Evolutionary conservation across 2,329 filamentous ascomycete genomes (phyloP).

Genomic region (Lecanoromycetidae sp.): DNA sequence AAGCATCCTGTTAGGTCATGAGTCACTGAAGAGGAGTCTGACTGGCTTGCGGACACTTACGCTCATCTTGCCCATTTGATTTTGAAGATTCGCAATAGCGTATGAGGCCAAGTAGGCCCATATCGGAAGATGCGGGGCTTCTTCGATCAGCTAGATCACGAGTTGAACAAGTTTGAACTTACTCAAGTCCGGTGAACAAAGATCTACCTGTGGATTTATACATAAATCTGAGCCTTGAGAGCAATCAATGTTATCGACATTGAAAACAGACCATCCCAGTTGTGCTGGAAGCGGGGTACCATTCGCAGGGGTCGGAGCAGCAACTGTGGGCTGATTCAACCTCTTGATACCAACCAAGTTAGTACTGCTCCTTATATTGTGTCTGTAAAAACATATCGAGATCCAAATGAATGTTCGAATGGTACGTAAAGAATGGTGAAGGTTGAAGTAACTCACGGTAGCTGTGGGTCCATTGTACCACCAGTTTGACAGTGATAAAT

Average conservation of each 20-base stretch:
- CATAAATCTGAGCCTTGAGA: neutral
- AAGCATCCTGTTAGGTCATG: neutral
- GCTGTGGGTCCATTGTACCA: neutral
- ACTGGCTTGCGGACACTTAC: neutral
- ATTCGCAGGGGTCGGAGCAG: neutral
- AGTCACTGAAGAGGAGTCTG: neutral
- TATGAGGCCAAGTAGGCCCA: neutral
- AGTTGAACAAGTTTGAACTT: neutral
- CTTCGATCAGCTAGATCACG: neutral
- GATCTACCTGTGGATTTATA: neutral
- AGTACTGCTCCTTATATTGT: too few relatives aligned
- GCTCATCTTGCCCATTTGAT: neutral
- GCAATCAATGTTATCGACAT: neutral
- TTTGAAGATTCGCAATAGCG: neutral
- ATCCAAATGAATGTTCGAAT: too few relatives aligned
- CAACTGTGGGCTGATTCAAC: neutral
- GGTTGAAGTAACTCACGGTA: too few relatives aligned
- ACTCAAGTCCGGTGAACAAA: neutral
- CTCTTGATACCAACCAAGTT: too few relatives aligned
- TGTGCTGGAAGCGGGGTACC: neutral
- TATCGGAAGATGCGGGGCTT: neutral
- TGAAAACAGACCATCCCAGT: neutral
- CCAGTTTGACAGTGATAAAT: neutral
- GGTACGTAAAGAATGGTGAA: too few relatives aligned
- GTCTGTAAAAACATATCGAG: too few relatives aligned